Percentiles rank a stretch among this genome's conserved stretches.
Conservation (phyloP, 768 basidiomycete genomes). For the Tricholoma furcatifolium region DNA sequence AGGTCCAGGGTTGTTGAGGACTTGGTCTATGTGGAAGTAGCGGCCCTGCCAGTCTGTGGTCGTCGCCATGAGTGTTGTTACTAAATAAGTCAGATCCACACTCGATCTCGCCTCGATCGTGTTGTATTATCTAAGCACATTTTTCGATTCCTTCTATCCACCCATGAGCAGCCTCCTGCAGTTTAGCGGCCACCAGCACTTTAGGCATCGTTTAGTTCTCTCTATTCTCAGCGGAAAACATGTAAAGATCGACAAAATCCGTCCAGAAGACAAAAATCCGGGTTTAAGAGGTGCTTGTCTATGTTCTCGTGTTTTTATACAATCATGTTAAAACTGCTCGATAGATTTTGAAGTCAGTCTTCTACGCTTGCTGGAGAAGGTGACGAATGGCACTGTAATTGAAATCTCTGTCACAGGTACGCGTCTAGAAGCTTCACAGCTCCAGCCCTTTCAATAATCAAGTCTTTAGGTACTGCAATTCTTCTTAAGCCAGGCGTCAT, state of each 20-base stretch:
- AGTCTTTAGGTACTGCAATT: constrained; percentile 75
- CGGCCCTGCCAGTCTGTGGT: constrained; percentile 51
- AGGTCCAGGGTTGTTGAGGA: constrained; percentile 84
- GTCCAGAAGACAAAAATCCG: constrained; percentile 90
- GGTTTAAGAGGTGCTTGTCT: constrained; percentile 74
- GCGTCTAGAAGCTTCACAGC: constrained; percentile 16
- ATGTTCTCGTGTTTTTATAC: background rate
- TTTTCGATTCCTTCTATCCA: constrained; percentile 17
- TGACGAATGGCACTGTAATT: constrained; percentile 91
- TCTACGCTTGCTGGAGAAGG: constrained; percentile 81
- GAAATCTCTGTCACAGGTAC: constrained; percentile 95
- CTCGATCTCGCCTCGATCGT: constrained; percentile 11
- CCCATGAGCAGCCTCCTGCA: constrained; percentile 47
- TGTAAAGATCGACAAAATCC: constrained; percentile 83
- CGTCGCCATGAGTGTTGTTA: constrained; percentile 6
- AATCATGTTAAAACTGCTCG: background rate
- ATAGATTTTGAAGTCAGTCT: constrained; percentile 92
- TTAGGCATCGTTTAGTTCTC: constrained; percentile 85
- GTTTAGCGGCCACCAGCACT: constrained; percentile 78
- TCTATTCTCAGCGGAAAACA: constrained; percentile 86
- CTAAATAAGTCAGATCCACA: background rate
- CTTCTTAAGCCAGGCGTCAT: constrained; percentile 92
- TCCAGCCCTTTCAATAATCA: constrained; percentile 1
- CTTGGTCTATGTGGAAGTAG: constrained; percentile 83
- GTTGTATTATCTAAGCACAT: constrained; percentile 19